These are phyloP conservation scores for Obba rivulosa DNA, from an alignment of 768 basidiomycete species.

Conservation along the genomic window DNA sequence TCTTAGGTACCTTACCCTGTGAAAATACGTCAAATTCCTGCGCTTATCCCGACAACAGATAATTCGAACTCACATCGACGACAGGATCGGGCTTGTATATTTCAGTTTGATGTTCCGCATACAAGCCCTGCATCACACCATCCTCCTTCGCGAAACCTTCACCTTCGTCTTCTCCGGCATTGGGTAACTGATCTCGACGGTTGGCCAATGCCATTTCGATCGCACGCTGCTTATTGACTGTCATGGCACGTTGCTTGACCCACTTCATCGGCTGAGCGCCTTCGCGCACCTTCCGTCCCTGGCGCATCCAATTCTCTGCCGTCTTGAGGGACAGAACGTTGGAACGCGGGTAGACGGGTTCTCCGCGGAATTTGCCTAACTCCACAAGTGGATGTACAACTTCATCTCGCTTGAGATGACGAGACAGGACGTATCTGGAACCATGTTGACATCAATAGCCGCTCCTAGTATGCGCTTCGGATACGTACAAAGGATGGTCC, in stretches of 20 bases:
- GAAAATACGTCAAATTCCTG: neutral
- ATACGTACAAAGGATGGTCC: slow-evolving; percentile 80
- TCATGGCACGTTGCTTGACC: slow-evolving; percentile 81
- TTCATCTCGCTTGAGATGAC: slow-evolving; percentile 86
- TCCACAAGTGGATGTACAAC: slow-evolving; percentile 77
- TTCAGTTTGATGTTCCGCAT: slow-evolving; percentile 81
- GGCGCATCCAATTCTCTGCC: slow-evolving; percentile 92
- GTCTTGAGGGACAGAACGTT: slow-evolving; percentile 85
- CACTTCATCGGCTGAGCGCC: slow-evolving; percentile 86
- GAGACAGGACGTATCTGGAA: slow-evolving; percentile 71
- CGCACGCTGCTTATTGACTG: slow-evolving; percentile 72
- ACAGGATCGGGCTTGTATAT: slow-evolving; percentile 75
- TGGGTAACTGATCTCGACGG: slow-evolving; percentile 18
- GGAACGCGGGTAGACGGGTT: slow-evolving; percentile 84
- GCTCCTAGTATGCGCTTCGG: slow-evolving; percentile 1
- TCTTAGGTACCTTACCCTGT: slow-evolving; percentile 91
- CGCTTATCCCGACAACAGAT: slow-evolving; percentile 4
- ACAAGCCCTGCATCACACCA: slow-evolving; percentile 82
- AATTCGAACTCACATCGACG: slow-evolving; percentile 56
- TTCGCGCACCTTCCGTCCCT: slow-evolving; percentile 66
- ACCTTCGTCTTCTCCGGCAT: slow-evolving; percentile 30
- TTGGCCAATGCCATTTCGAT: slow-evolving; percentile 52
- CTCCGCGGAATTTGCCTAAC: slow-evolving; percentile 88
- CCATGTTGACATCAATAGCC: neutral
- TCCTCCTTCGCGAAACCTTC: slow-evolving; percentile 31